A percentile compares a stretch with the other conserved stretches of the same genome.
Evolutionary conservation across 768 basidiomycete species (phyloP).

Genomic region (Naganishia friedmannii): DNA sequence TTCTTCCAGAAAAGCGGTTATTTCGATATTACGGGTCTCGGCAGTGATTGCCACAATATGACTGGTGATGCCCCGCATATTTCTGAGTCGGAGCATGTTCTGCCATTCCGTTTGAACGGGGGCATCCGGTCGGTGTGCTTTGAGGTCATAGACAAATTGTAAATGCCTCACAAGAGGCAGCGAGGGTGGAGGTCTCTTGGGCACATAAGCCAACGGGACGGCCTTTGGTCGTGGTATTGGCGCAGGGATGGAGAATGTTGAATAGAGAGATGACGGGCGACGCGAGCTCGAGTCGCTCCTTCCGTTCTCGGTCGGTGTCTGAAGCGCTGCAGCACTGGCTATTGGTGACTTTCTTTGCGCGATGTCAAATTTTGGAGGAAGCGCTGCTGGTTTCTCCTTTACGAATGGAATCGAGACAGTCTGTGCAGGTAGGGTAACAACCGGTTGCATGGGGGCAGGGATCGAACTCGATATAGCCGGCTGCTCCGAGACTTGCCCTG

Average conservation of each 20-base stretch:
- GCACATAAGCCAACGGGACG: background rate
- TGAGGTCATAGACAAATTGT: conserved; percentile 39
- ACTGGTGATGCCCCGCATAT: conserved; percentile 44
- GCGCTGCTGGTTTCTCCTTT: background rate
- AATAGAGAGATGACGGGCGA: background rate
- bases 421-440: background rate
- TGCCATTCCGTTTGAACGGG: background rate
- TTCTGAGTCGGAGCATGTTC: conserved; percentile 41
- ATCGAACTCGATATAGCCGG: background rate
- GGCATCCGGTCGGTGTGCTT: background rate
- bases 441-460: background rate
- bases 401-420: background rate
- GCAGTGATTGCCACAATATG: conserved; percentile 32
- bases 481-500: background rate
- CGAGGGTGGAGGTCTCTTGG: background rate
- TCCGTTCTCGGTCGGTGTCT: too few relatives aligned
- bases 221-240: conserved; percentile 5
- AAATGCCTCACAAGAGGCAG: conserved; percentile 41
- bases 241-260: conserved; percentile 5
- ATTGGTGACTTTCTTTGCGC: background rate
- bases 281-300: background rate
- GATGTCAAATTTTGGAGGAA: background rate
- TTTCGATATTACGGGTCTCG: conserved; percentile 12
- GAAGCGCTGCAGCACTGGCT: background rate
- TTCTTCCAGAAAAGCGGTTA: conserved; percentile 20